Evolutionary conservation across 345 rosid genomes (phyloP), one percentile per base, ranked within the genome.

Genomic region (Gossypium arboreum): DNA sequence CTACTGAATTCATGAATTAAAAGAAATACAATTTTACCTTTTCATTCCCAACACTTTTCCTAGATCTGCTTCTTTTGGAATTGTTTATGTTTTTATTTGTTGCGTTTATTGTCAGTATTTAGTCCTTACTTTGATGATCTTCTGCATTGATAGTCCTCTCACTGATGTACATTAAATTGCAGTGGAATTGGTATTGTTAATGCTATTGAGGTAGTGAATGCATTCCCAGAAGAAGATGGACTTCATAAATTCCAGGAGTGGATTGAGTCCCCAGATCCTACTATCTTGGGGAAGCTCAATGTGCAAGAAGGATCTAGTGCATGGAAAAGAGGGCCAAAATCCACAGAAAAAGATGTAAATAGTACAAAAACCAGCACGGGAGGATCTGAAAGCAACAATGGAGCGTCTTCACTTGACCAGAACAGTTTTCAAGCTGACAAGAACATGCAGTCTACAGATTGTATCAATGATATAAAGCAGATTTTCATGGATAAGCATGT

Each of bases 141-240:
- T 64, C 17, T 73, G 45, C 55, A 54, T 70, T 67, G 20, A 55
- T 57, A 56, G 72, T 63, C 76, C 71, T 16, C 48, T 47, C 68
- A 57, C 60, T 78, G n/a, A 24, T 43, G 45, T 77, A 62, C 43
- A 48, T 81, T 72, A 64, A 79, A 27, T 27, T 85, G 89, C 84
- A 95, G 99, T 85, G 99, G 99, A 61, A 91, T 95, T 77, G 99
- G 97, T 74, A 93, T 95, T 76, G 99, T 95, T 75, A 95, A 95
- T 84, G 98, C 99, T 61, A 89, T 93, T 73, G 99, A 95, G 86
- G 96, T 95, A 60, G 84, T 95, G 63, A 88, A 87, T 84, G 99
- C 99, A 77, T 95, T 90, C 78, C 93, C 96, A 0, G 99, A 93
- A 83, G 97, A 90, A 51, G 90, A 91, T 80, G 99, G 99, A 39